These are phyloP conservation scores for Chenopodium formosanum DNA, from an alignment of 148 eudicot species.

Conservation along the genomic window DNA sequence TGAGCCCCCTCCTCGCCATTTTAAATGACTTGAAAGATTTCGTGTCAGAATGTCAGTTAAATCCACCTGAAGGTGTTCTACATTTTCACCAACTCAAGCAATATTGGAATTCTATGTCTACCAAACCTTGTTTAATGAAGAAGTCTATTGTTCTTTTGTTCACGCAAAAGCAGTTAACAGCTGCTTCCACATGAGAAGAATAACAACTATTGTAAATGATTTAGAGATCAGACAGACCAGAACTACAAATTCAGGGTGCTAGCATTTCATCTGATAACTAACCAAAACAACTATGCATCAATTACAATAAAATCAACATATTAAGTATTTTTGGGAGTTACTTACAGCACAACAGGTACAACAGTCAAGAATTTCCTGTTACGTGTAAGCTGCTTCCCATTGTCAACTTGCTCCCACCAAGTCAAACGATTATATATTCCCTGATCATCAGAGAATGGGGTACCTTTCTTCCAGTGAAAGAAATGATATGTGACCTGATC, in stretches of 20 bases:
- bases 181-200: not conserved
- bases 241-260: not conserved
- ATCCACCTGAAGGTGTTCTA: not conserved
- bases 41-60: not conserved
- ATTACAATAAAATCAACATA: not conserved
- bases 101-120: not conserved
- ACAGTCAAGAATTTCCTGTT: constrained; percentile 87
- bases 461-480: constrained; percentile 95
- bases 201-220: not conserved
- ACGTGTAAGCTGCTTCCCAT: constrained; percentile 93
- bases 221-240: not conserved
- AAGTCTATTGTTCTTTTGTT: not conserved
- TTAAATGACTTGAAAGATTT: not conserved
- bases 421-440: constrained; percentile 90
- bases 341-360: constrained; percentile 94
- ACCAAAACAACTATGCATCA: not conserved
- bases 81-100: not conserved
- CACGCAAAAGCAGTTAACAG: not conserved
- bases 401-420: constrained; percentile 97
- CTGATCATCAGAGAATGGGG: constrained; percentile 95
- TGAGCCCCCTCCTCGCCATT: not conserved
- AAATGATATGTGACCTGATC: constrained; percentile 80
- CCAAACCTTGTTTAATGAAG: not conserved
- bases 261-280: not conserved
- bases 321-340: constrained; percentile 13